Base-by-base conservation (phyloP, 345 rosid genomes). In the Streptanthus diversifolius region DNA sequence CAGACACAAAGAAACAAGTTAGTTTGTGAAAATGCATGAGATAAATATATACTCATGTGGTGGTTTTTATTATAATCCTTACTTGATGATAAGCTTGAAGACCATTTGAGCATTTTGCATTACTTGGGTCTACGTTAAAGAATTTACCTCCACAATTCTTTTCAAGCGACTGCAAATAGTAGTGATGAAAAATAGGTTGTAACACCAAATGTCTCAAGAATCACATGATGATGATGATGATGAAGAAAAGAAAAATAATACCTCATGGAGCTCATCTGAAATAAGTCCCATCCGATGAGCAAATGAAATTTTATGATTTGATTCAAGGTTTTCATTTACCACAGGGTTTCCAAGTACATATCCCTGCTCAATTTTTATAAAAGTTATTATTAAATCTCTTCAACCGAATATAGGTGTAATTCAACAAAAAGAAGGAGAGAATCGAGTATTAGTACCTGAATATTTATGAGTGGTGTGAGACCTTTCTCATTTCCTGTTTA, bases 401-500 rank as follows among this genome's bases (percentile, higher is more conserved):
- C 12, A 72, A 0, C 30, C 15, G 22, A 56, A 44, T 24, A 24
- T 5, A 12, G 17, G 45, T 44, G n/a, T n/a, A n/a, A 57, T 22
- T 22, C 13, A 51, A 13, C 30, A 19, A 40, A 21, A 18, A 29
- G 10, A 1, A 2, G 0, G 15, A 67, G 33, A 29, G 25, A 56
- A 5, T n/a, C 35, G 17, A 18, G 22, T 15, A 5, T 7, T 43
- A 58, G 18, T 29, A 87, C 97, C 97, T 89, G 85, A 13, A 91
- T 64, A 71, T 86, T 83, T 43, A 87, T 73, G 10, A 59, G 15
- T 35, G 91, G 91, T 63, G 64, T 43, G 59, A 64, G 54, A 15
- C 83, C 86, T 30, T 75, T 81, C 7, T 82, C 84, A 40, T 91
- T 91, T 74, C 84, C 96, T 91, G 88, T 25, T 54, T 70, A 45